A percentile compares a stretch with the other conserved stretches of the same genome.
Evolutionary conservation across 495 filamentous ascomycete species (phyloP).

Genomic region (Parmelia sp.): DNA sequence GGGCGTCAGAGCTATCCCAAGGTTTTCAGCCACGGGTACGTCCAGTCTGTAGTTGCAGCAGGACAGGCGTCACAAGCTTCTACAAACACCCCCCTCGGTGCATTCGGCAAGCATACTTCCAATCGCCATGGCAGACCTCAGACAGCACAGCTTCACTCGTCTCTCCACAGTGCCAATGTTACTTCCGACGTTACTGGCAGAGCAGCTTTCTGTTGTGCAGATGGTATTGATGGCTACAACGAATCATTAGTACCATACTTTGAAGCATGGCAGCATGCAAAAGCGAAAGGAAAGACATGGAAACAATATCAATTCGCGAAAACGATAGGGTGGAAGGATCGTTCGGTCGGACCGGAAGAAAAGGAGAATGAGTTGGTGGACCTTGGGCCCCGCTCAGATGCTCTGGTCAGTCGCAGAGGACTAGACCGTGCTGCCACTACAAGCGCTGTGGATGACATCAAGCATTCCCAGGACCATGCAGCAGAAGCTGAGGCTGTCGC

Average conservation of each 20-base stretch:
- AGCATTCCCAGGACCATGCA: slow-evolving; percentile 48
- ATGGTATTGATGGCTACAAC: slow-evolving; percentile 39
- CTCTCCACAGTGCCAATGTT: slow-evolving; percentile 56
- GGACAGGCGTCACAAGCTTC: slow-evolving; percentile 86
- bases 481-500: slow-evolving; percentile 48
- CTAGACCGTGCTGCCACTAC: slow-evolving; percentile 44
- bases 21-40: slow-evolving; percentile 94
- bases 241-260: slow-evolving; percentile 76
- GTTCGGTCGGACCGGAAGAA: slow-evolving; percentile 45
- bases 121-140: slow-evolving; percentile 53
- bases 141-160: slow-evolving; percentile 64
- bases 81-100: slow-evolving; percentile 53
- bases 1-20: slow-evolving; percentile 95
- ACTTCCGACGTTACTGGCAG: slow-evolving; percentile 39
- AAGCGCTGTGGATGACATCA: slow-evolving; percentile 51
- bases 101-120: slow-evolving; percentile 44
- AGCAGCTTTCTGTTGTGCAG: slow-evolving; percentile 26
- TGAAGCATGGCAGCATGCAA: slow-evolving; percentile 72
- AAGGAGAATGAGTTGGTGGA: slow-evolving; percentile 36
- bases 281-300: slow-evolving; percentile 77
- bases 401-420: slow-evolving; percentile 17
- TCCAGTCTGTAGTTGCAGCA: slow-evolving; percentile 92
- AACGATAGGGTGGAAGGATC: slow-evolving; percentile 75
- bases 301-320: slow-evolving; percentile 82
- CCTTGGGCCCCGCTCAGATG: slow-evolving; percentile 21